Evolutionary conservation across 345 rosid genomes (phyloP).

Genomic region (Angophora floribunda): DNA sequence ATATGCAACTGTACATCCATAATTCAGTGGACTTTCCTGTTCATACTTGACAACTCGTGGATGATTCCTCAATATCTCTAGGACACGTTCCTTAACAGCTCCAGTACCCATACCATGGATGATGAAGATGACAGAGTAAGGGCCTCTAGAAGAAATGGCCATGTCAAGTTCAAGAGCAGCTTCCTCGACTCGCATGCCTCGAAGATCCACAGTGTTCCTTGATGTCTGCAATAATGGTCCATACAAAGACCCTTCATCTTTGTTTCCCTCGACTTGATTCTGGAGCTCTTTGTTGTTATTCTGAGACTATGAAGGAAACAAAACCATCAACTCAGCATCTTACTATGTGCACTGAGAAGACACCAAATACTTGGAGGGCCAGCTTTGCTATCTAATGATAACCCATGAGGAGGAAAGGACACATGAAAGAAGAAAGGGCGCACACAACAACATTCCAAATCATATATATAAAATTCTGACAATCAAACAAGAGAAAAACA

Average conservation of each 20-base stretch:
- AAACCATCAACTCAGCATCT: background rate
- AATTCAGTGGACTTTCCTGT: conserved; percentile 66
- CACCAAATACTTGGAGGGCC: background rate
- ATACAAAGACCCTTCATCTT: conserved; percentile 16
- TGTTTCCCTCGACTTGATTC: conserved; percentile 2
- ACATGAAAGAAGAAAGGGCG: background rate
- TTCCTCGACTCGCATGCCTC: conserved; percentile 79
- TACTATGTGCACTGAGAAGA: background rate
- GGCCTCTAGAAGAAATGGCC: conserved; percentile 44
- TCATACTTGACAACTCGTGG: conserved; percentile 55
- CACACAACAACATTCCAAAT: background rate
- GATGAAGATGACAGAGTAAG: conserved; percentile 47
- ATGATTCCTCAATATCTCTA: conserved; percentile 46
- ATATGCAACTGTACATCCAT: conserved; percentile 88
- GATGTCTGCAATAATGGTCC: conserved; percentile 52
- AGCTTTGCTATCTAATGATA: background rate
- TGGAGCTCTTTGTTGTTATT: conserved; percentile 13
- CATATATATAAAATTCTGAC: background rate
- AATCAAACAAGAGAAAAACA: background rate
- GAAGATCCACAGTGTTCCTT: conserved; percentile 73
- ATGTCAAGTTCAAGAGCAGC: conserved; percentile 56
- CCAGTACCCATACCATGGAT: conserved; percentile 86
- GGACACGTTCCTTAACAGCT: conserved; percentile 54
- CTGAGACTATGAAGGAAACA: background rate
- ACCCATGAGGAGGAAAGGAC: background rate